Evolutionary conservation across 2,329 filamentous ascomycete genomes (phyloP), one percentile per base, ranked within the genome.

Genomic region (Lojkania enalia): DNA sequence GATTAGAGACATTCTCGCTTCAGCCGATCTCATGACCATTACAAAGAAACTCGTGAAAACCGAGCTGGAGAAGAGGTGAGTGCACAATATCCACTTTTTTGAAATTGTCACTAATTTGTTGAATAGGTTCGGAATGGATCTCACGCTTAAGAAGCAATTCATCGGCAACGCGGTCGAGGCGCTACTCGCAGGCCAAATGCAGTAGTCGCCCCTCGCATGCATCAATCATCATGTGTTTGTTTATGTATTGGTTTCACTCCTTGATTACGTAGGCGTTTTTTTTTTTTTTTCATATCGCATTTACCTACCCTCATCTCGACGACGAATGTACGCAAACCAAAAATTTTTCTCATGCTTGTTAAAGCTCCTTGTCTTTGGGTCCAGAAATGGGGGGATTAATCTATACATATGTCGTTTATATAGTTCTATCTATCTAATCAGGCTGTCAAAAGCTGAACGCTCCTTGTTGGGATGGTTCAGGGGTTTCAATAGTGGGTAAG

Each of bases 31-130:
- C 64, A 99, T 99, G 94, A 91, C 83, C 3, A 89, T 99, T 32
- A 99, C 94, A 55, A 99, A 99, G 84, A 99, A 99, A 83, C 90
- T 88, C 60, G 88, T 99, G 72, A 97, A 97, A 80, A 74, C 82
- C 57, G 94, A 99, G 75, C 75, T 99, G 46, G 94, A 99, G 78
- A 83, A 84, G 63, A 82, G 91, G 67, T 70, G 59, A 49, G 63
- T 60, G 39, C 4, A n/a, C 15, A 5, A 29, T 30, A 13, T 30
- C 3, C 9, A 7, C 4, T n/a, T 16, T 1, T 25, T 13, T 20
- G 4, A 5, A 7, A 20, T 11, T 16, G 31, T 20, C 12, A 45
- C 60, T 66, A 58, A 65, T 51, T 30, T 14, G 3, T 11, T n/a
- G 9, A 33, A 15, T 36, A 68, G 67, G 51, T 99, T 99, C 64